Conservation (phyloP, 2,329 filamentous ascomycete genomes). For the Neopestalotiopsis clavispora region DNA sequence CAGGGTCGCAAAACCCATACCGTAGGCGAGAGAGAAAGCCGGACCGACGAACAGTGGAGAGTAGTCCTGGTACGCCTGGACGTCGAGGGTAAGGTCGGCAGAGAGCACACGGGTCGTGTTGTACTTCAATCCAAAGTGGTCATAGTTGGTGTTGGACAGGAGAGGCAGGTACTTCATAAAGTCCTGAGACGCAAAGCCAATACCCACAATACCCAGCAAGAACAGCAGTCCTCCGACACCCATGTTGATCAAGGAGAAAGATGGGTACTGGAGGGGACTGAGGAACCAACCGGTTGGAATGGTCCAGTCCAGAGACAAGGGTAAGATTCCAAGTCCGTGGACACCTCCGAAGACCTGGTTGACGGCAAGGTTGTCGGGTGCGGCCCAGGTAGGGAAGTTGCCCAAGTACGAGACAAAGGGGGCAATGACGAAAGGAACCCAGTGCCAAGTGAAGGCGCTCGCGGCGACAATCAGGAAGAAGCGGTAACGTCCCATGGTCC, state of each 20-base stretch:
- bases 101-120: conserved; percentile 52
- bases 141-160: conserved; percentile 55
- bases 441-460: conserved; percentile 62
- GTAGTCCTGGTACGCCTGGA: conserved; percentile 48
- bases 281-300: conserved; percentile 52
- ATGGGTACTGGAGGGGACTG: conserved; percentile 56
- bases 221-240: conserved; percentile 57
- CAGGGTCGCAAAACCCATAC: conserved; percentile 61
- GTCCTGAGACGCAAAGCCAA: conserved; percentile 53
- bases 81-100: conserved; percentile 46
- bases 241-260: conserved; percentile 62
- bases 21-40: conserved; percentile 60
- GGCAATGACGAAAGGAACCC: conserved; percentile 67
- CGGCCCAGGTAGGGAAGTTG: conserved; percentile 63
- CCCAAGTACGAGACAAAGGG: conserved; percentile 63
- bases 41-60: conserved; percentile 58
- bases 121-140: conserved; percentile 51
- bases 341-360: conserved; percentile 67
- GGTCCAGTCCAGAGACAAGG: conserved; percentile 62
- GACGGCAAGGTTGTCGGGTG: conserved; percentile 62
- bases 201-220: conserved; percentile 38
- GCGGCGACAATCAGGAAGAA: conserved; percentile 60
- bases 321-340: conserved; percentile 63
- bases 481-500: conserved; percentile 61
- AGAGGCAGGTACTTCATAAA: conserved; percentile 50